Base-by-base conservation (phyloP, 2,329 filamentous ascomycete genomes). In the Coniella vitis region DNA sequence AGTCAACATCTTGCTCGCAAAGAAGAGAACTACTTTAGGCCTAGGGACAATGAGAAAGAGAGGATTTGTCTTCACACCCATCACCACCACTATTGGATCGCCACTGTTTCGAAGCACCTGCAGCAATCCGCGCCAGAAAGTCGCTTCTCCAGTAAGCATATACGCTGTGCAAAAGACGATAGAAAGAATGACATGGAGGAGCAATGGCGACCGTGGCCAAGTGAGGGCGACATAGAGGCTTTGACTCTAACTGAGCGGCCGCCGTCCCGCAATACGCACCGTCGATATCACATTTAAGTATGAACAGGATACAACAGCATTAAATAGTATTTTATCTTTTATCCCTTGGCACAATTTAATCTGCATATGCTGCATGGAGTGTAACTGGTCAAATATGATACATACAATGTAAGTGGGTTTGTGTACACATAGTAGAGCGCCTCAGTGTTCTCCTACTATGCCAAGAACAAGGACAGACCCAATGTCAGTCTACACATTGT, bases 81-180 rank as follows among this genome's bases (percentile, higher is more conserved):
- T 57, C 76, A 82, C 57, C 78, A 81, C 61, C 78, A 81, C 65
- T 81, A 81, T 67, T 81, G 78, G 78, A 53, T 54, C 20, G 44
- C 45, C 9, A 49, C 52, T 12, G 46, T 44, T 21, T 37, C 49
- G 3, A 19, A 35, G 22, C 31, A 34, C 29, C 48, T 52, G 32
- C 25, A 47, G 42, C 32, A 48, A 12, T 29, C 34, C 22, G 20
- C 44, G 14, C 36, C 41, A 19, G 37, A 37, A 13, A 48, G 48
- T 20, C 36, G 51, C 14, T 53, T 48, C 12, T 53, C 48, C 12
- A 34, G 48, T 4, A 34, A 53, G 37, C 44, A 48, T 9, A 17
- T 40, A 13, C 39, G n/a, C 40, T 10, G 40, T 51, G 12, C 48
- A 53, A 25, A 25, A 22, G 16, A 38, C 44, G 7, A 48, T 36